A percentile compares a stretch with the other conserved stretches of the same genome.
These are phyloP conservation scores for Aspergillus sp. DNA, from an alignment of 2,329 filamentous ascomycete genomes.

Conservation along the genomic window DNA sequence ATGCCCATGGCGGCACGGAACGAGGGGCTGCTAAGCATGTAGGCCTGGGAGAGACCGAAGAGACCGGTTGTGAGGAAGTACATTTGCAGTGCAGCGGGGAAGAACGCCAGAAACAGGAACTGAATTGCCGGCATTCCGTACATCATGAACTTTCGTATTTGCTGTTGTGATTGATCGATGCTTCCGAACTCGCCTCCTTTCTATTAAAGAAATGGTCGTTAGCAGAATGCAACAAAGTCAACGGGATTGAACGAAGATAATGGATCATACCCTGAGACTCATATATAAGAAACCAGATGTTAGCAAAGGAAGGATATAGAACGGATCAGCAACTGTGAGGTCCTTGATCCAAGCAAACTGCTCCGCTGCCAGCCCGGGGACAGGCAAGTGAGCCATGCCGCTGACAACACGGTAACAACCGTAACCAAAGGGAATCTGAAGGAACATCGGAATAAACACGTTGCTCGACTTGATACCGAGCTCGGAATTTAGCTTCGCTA, in stretches of 20 bases:
- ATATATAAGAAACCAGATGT: conserved; percentile 58
- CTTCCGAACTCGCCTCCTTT: conserved; percentile 40
- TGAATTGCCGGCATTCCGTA: conserved; percentile 54
- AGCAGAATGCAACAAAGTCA: not conserved
- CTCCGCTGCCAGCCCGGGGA: conserved; percentile 72
- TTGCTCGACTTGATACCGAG: conserved; percentile 56
- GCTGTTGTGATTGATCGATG: conserved; percentile 29
- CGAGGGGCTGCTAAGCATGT: conserved; percentile 39
- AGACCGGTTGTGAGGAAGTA: conserved; percentile 56
- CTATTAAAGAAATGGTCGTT: conserved; percentile 19
- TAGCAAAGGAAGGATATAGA: conserved; percentile 67
- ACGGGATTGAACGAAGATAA: not conserved
- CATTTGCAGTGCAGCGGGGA: conserved; percentile 60
- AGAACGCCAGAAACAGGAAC: conserved; percentile 53
- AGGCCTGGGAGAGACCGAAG: conserved; percentile 45
- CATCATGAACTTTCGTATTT: conserved; percentile 35
- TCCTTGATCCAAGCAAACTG: conserved; percentile 77
- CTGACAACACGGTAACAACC: conserved; percentile 77
- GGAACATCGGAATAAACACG: conserved; percentile 53
- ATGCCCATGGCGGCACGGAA: conserved; percentile 33
- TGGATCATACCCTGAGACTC: conserved; percentile 56
- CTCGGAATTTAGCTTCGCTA: conserved; percentile 52
- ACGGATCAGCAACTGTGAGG: conserved; percentile 74
- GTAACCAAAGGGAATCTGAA: conserved; percentile 71
- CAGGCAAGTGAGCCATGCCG: conserved; percentile 73